Evolutionary conservation across 441 rosid genomes (phyloP).

Genomic region (Cnidoscolus chayamansa): DNA sequence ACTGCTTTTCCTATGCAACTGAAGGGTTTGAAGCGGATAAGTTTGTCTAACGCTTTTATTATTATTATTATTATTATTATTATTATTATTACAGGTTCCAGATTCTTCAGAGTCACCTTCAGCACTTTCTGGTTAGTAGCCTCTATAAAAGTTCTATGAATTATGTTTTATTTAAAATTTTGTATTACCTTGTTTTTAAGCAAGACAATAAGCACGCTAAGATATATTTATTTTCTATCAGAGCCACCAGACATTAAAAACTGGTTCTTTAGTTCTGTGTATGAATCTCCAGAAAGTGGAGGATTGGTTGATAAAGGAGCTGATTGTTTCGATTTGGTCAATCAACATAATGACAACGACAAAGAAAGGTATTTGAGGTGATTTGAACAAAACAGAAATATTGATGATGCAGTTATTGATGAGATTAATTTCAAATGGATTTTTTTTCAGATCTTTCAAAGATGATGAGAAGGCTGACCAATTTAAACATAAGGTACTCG

Average conservation of each 20-base stretch:
- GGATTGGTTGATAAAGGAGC: slow-evolving; percentile 21
- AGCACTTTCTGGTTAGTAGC: slow-evolving; percentile 48
- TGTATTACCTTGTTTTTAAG: slow-evolving; percentile 7
- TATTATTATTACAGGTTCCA: slow-evolving; percentile 30
- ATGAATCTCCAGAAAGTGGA: slow-evolving; percentile 45
- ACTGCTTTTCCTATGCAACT: neutral
- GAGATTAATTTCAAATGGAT: slow-evolving; percentile 19
- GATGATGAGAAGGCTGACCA: slow-evolving; percentile 18
- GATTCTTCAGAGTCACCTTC: slow-evolving; percentile 33
- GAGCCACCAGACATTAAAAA: slow-evolving; percentile 64
- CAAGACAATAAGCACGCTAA: neutral
- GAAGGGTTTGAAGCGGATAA: neutral
- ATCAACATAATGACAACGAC: slow-evolving; percentile 33
- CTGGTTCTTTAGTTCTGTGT: slow-evolving; percentile 67
- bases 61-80: slow-evolving; percentile 9
- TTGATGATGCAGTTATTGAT: slow-evolving; percentile 20
- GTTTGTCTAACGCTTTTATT: neutral
- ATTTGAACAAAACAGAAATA: slow-evolving; percentile 23
- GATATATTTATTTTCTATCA: slow-evolving; percentile 29
- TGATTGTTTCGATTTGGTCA: slow-evolving; percentile 22
- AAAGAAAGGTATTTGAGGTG: slow-evolving; percentile 23
- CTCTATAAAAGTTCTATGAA: neutral
- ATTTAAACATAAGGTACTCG: slow-evolving; percentile 22
- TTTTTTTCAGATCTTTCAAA: slow-evolving; percentile 7
- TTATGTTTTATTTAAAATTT: neutral